Evolutionary conservation across 305 asterid species (phyloP), one percentile per base, ranked within the genome.

Genomic region (Ruellia speciosa): DNA sequence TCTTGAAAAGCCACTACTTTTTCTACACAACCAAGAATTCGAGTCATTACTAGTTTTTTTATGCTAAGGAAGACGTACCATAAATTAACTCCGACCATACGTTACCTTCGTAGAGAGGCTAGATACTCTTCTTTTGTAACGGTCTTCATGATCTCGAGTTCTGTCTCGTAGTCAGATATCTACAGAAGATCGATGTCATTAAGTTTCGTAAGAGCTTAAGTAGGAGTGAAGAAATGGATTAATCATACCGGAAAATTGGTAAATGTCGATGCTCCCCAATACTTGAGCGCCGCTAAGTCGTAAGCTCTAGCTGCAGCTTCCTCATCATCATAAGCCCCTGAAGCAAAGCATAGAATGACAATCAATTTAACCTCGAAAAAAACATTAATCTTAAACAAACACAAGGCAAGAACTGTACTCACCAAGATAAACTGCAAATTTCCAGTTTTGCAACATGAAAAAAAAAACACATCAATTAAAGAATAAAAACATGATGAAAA

Each of bases 261-360:
- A 74, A 66, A 72, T 65, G 94, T 84, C 5, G 85, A 72, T 70
- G 75, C 69, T 19, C 89, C 89, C 94, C 94, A 79, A 52, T 84
- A 84, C 63, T 81, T 84, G n/a, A 84, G 83, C 53, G 94, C 89
- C 0, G 89, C 94, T 66, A 84, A 77, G 62, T 81, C 89, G 43
- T 81, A 84, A 14, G 94, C 89, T 64, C 87, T 68, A 35, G 94
- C 94, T 47, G 89, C 94, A 37, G 89, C 82, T 75, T 84, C 89
- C 63, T 84, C 89, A 15, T 74, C 83, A 43, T 81, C 87, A 69
- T 79, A 84, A 18, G 89, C 89, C 59, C 89, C 94, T 84, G 54
- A 35, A 14, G 18, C 49, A 66, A 9, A 63, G 60, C 46, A 20
- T 54, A 15, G 40, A n/a, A n/a, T n/a, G n/a, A n/a, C n/a, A n/a